Conservation (phyloP, 306 rosid genomes). For the Albizia julibrissin region DNA sequence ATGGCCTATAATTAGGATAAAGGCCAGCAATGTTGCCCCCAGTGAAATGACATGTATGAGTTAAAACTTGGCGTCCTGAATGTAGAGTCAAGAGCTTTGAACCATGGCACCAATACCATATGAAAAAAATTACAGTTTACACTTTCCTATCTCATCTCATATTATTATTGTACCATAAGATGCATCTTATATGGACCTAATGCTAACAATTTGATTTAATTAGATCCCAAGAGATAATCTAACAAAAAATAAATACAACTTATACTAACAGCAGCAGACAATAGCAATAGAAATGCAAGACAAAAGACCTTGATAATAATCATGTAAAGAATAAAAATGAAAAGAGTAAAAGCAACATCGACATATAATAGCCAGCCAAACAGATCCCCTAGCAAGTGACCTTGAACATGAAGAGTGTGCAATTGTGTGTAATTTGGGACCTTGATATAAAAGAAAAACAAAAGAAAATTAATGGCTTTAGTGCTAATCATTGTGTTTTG, state of each 20-base stretch:
- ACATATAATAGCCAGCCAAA: background rate
- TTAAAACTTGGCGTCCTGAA: background rate
- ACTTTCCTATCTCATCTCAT: background rate
- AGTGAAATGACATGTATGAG: background rate
- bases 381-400: background rate
- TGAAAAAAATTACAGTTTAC: background rate
- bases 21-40: background rate
- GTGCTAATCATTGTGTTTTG: background rate
- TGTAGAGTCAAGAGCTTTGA: background rate
- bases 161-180: background rate
- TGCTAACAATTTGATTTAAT: background rate
- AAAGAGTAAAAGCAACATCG: background rate
- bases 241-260: background rate
- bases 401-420: background rate
- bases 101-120: background rate
- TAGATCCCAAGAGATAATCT: background rate
- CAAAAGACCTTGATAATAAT: background rate
- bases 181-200: background rate
- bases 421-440: background rate
- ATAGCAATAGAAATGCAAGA: background rate
- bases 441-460: background rate
- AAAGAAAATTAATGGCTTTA: background rate
- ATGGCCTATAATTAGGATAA: background rate
- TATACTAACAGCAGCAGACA: background rate
- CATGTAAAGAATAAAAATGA: background rate